phyloP scores from a whole-genome alignment of 169 alveolate genomes.

The Babesia sp. region DNA sequence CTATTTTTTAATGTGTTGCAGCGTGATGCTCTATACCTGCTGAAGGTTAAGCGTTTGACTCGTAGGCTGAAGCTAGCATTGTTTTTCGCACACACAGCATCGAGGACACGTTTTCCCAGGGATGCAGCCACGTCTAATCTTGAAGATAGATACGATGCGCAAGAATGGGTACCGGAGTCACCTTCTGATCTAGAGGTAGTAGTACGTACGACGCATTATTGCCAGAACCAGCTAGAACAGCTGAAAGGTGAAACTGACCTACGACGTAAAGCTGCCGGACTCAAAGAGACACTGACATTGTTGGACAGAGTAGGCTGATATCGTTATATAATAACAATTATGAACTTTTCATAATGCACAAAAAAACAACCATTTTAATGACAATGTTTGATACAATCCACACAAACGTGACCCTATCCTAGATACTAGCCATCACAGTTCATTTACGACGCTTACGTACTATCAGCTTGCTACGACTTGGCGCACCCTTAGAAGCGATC shows the following conservation, averaged over 20 bases:
- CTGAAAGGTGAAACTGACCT: background rate
- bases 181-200: constrained; percentile 25
- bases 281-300: constrained; percentile 1
- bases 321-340: too few relatives aligned
- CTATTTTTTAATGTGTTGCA: background rate
- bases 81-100: constrained; percentile 62
- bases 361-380: too few relatives aligned
- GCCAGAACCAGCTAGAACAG: constrained; percentile 28
- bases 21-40: constrained; percentile 47
- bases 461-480: constrained; percentile 53
- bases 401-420: too few relatives aligned
- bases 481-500: constrained; percentile 62
- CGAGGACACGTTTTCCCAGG: background rate
- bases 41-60: constrained; percentile 35
- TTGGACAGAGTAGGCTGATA: constrained; percentile 4
- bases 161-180: background rate
- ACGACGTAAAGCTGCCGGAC: constrained; percentile 4
- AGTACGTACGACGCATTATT: constrained; percentile 20
- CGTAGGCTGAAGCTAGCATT: constrained; percentile 29
- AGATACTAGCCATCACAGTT: too few relatives aligned
- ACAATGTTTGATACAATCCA: too few relatives aligned
- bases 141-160: background rate
- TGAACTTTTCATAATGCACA: too few relatives aligned
- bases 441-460: constrained; percentile 40
- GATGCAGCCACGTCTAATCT: background rate